phyloP scores from a whole-genome alignment of 805 yeast genomes.

The Candida koratica region DNA sequence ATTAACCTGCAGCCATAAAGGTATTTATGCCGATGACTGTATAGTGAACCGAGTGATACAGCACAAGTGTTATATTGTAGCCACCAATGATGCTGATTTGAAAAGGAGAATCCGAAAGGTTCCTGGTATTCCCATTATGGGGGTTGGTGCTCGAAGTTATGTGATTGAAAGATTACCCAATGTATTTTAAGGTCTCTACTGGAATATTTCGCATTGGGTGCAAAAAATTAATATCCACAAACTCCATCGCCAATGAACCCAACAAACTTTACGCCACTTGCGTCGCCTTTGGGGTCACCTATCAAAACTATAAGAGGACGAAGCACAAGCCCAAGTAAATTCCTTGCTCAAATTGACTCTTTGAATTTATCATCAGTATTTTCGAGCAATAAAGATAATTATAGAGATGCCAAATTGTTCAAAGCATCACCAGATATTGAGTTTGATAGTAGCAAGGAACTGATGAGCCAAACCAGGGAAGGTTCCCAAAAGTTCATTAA shows the following conservation, averaged over 20 bases:
- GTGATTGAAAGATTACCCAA: slow-evolving; percentile 94
- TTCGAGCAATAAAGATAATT: slow-evolving; percentile 1
- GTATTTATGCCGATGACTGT: slow-evolving; percentile 98
- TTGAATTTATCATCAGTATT: background rate
- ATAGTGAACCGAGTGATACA: slow-evolving; percentile 88
- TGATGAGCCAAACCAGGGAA: background rate
- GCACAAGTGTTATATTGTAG: slow-evolving; percentile 95
- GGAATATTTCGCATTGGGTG: slow-evolving; percentile 2
- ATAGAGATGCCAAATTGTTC: background rate
- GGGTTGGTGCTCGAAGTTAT: slow-evolving; percentile 91
- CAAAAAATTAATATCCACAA: slow-evolving; percentile 3
- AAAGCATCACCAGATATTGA: background rate
- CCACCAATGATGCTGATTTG: slow-evolving; percentile 96
- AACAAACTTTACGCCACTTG: slow-evolving; percentile 1
- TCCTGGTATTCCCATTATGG: slow-evolving; percentile 95
- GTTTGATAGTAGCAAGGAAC: background rate
- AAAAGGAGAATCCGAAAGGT: slow-evolving; percentile 92
- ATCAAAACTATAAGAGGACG: background rate
- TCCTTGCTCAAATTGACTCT: slow-evolving; percentile 1
- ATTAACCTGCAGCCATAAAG: slow-evolving; percentile 85
- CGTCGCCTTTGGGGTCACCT: background rate
- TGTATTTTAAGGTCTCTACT: slow-evolving; percentile 53
- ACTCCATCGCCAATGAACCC: slow-evolving; percentile 2
- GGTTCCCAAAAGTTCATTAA: background rate
- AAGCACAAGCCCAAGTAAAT: background rate